These are phyloP conservation scores for Chrysosphaeria jannelii DNA, from an alignment of 2,329 filamentous ascomycete genomes.

Conservation along the genomic window DNA sequence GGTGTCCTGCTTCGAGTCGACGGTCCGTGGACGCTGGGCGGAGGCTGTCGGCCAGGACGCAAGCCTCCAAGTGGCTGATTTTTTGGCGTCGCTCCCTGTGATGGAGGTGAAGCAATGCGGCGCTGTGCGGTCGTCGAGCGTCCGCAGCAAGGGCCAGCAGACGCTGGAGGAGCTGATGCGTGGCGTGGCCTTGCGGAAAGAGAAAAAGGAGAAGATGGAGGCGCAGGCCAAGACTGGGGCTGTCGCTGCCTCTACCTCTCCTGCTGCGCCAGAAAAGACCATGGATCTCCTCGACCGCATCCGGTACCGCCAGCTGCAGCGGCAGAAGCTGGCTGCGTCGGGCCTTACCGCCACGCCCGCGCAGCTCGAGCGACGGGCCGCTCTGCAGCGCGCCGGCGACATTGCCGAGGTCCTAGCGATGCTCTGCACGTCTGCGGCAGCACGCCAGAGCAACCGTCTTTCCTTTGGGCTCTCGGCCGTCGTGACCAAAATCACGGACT, in stretches of 20 bases:
- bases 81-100: constrained; percentile 24
- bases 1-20: constrained; percentile 21
- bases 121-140: constrained; percentile 19
- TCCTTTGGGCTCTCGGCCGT: constrained; percentile 35
- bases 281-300: constrained; percentile 50
- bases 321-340: constrained; percentile 11
- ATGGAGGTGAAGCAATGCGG: constrained; percentile 20
- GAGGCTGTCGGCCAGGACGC: constrained; percentile 8
- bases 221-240: constrained; percentile 9
- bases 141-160: constrained; percentile 34
- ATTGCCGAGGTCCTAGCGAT: constrained; percentile 36
- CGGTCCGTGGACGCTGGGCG: constrained; percentile 16
- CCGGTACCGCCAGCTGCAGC: constrained; percentile 32
- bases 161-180: constrained; percentile 38
- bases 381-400: constrained; percentile 36
- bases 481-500: constrained; percentile 35
- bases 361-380: constrained; percentile 28
- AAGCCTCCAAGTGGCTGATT: too few relatives aligned
- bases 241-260: background rate
- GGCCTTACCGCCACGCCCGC: constrained; percentile 13
- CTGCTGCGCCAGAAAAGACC: constrained; percentile 7
- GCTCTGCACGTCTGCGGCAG: constrained; percentile 21
- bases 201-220: constrained; percentile 12
- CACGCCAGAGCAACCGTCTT: constrained; percentile 22
- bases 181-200: constrained; percentile 21